Conservation (phyloP, 2,329 filamentous ascomycete species). For the Aaosphaeria arxii region DNA sequence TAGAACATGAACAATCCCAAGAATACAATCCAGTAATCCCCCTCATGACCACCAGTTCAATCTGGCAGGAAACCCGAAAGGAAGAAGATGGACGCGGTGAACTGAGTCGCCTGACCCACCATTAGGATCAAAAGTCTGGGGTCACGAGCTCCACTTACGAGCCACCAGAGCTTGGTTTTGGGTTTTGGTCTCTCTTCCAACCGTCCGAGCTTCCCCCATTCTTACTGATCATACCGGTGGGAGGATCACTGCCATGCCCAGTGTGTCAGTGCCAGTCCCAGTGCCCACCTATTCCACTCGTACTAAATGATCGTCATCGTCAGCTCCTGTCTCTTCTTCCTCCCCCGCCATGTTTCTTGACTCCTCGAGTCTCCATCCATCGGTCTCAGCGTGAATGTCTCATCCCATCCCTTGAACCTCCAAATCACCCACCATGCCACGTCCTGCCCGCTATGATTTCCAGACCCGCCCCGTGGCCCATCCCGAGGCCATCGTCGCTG, state of each 20-base stretch:
- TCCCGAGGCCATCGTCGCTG: conserved; percentile 44
- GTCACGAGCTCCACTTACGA: conserved; percentile 4
- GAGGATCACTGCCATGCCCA: too few relatives aligned
- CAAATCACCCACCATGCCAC: conserved; percentile 19
- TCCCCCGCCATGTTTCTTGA: conserved; percentile 12
- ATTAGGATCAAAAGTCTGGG: not conserved
- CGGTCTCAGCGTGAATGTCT: conserved; percentile 2
- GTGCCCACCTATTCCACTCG: conserved; percentile 3
- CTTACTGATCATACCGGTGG: too few relatives aligned
- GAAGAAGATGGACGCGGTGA: too few relatives aligned
- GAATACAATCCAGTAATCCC: too few relatives aligned
- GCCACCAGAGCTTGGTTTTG: not conserved
- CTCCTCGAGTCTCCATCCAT: conserved; percentile 6
- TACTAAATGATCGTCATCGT: conserved; percentile 1
- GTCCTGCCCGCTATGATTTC: conserved; percentile 42
- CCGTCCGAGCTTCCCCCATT: too few relatives aligned
- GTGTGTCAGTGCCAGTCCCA: conserved; percentile 2
- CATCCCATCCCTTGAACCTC: not conserved
- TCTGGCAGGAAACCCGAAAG: too few relatives aligned
- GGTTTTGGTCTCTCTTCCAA: too few relatives aligned
- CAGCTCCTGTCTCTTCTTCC: not conserved
- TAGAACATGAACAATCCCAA: too few relatives aligned
- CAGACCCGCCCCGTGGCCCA: conserved; percentile 45
- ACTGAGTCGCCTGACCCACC: too few relatives aligned
- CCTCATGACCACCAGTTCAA: too few relatives aligned